A percentile compares a stretch with the other conserved stretches of the same genome.
Conservation (phyloP, 164 flowering plant species). For the Houttuynia cordata region DNA sequence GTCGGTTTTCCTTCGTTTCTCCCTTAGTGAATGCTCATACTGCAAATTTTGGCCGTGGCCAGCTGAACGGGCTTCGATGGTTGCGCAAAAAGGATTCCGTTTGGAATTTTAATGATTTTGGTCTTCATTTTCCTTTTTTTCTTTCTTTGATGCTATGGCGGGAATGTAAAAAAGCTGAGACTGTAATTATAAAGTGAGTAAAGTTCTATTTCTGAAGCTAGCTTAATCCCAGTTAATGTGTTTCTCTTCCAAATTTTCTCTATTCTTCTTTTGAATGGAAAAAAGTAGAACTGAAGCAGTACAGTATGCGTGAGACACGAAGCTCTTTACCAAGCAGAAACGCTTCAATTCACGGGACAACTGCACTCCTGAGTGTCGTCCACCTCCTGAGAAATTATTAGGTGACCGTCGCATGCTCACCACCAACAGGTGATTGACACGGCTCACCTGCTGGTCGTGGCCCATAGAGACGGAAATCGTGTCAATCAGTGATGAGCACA, state of each 20-base stretch:
- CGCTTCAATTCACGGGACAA: no score
- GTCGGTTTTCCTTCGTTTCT: background rate
- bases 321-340: background rate
- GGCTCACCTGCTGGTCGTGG: no score
- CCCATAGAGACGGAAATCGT: no score
- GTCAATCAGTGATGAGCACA: no score
- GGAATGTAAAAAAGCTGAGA: conserved; percentile 2
- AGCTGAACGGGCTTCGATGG: background rate
- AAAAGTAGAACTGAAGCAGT: background rate
- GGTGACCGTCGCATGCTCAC: no score
- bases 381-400: no score
- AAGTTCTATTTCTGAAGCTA: background rate
- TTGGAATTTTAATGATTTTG: background rate
- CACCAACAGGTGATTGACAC: no score
- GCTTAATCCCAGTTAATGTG: no score
- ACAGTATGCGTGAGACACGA: background rate
- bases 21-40: background rate
- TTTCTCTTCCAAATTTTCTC: background rate
- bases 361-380: no score
- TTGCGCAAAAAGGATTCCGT: background rate
- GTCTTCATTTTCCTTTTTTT: background rate
- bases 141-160: background rate
- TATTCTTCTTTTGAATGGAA: background rate
- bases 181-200: background rate
- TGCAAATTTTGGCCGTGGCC: conserved; percentile 1